Evolutionary conservation across 352 stramenopile genomes (phyloP).

Genomic region (Globisporangium spinosum): DNA sequence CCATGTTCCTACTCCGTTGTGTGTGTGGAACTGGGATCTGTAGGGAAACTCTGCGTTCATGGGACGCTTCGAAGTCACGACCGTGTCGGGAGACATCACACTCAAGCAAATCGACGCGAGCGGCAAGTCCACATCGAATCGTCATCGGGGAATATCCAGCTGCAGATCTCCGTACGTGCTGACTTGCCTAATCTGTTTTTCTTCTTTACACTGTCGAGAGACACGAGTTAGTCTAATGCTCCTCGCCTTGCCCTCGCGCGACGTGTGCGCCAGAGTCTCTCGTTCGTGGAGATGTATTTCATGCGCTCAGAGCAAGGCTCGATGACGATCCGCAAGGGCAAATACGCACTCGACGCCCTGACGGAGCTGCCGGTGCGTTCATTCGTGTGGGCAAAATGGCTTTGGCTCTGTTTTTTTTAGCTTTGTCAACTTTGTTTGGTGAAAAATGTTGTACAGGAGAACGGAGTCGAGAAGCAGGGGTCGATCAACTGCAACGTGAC

Average conservation of each 20-base stretch:
- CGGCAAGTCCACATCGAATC: slow-evolving; percentile 64
- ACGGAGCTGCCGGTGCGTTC: slow-evolving; percentile 28
- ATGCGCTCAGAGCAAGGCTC: slow-evolving; percentile 57
- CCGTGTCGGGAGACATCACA: slow-evolving; percentile 49
- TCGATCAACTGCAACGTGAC: slow-evolving; percentile 62
- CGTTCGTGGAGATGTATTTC: slow-evolving; percentile 65
- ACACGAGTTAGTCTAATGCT: not conserved
- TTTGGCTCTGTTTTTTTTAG: not conserved
- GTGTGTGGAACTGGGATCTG: not conserved
- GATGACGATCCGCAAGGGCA: slow-evolving; percentile 52
- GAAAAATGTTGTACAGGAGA: slow-evolving; percentile 1
- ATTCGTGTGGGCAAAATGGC: not conserved
- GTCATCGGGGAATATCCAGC: slow-evolving; percentile 50
- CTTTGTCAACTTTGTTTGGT: not conserved
- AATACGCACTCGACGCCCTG: slow-evolving; percentile 52
- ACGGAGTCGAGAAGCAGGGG: slow-evolving; percentile 42
- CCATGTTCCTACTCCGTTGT: not conserved
- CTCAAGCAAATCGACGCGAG: slow-evolving; percentile 45
- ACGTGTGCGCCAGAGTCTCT: slow-evolving; percentile 26
- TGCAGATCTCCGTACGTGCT: slow-evolving; percentile 43
- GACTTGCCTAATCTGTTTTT: not conserved
- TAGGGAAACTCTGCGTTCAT: slow-evolving; percentile 65
- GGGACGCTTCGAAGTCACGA: slow-evolving; percentile 60
- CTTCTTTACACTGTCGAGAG: not conserved
- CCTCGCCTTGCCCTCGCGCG: not conserved